Conservation (phyloP, 768 basidiomycete species). For the Pisolithus tinctorius region DNA sequence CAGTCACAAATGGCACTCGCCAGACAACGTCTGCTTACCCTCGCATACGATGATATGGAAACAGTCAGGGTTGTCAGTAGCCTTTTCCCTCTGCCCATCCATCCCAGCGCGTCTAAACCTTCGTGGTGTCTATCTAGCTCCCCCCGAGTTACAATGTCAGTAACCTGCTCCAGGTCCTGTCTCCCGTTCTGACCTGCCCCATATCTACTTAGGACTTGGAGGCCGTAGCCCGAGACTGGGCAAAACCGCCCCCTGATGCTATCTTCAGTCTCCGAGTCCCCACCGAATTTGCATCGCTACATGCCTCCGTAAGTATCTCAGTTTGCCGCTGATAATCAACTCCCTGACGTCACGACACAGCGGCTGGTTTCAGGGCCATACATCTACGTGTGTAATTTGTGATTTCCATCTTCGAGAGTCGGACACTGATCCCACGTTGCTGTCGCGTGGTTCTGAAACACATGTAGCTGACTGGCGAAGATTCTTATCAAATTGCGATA, state of each 20-base stretch:
- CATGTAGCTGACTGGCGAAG: conserved; percentile 68
- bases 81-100: conserved; percentile 2
- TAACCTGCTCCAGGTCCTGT: background rate
- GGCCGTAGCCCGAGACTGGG: conserved; percentile 75
- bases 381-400: conserved; percentile 58
- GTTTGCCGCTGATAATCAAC: conserved; percentile 8
- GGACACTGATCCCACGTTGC: conserved; percentile 7
- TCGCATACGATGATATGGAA: conserved; percentile 82
- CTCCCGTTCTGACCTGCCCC: background rate
- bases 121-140: conserved; percentile 36
- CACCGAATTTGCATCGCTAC: conserved; percentile 80
- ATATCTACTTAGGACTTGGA: conserved; percentile 59
- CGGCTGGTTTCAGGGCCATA: conserved; percentile 76
- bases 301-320: conserved; percentile 60
- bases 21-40: conserved; percentile 70
- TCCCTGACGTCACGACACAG: conserved; percentile 33
- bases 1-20: conserved; percentile 62
- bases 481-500: conserved; percentile 84
- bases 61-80: conserved; percentile 59
- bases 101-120: conserved; percentile 1
- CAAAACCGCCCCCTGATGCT: conserved; percentile 77
- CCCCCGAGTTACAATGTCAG: conserved; percentile 62
- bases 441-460: conserved; percentile 16
- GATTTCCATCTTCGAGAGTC: conserved; percentile 8
- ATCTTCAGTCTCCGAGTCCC: conserved; percentile 73